Conservation (phyloP, 225 moss, liverwort and hornwort genomes). For the Antitrichia curtipendula region DNA sequence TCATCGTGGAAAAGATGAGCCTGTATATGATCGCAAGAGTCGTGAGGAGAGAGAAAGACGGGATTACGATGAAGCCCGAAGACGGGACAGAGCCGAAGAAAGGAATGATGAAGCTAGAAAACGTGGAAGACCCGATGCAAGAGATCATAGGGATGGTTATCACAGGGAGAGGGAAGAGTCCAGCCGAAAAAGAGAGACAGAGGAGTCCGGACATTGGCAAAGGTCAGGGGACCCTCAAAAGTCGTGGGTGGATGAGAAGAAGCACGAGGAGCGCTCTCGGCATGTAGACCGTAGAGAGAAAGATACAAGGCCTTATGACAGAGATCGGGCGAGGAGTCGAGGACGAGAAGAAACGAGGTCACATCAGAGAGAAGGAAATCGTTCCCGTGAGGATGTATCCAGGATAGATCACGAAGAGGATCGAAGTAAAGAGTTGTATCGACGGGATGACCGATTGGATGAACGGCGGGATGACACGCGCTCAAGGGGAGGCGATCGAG, state of each 20-base stretch:
- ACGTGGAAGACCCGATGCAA: constrained; percentile 24
- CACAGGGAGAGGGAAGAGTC: constrained; percentile 36
- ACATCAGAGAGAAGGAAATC: constrained; percentile 43
- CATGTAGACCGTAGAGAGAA: constrained; percentile 50
- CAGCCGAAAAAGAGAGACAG: constrained; percentile 25
- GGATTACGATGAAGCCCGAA: constrained; percentile 56
- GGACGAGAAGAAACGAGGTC: constrained; percentile 51
- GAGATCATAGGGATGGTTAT: constrained; percentile 18
- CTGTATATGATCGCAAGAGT: constrained; percentile 34
- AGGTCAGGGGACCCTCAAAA: constrained; percentile 21
- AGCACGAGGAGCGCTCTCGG: constrained; percentile 49
- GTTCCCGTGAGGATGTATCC: constrained; percentile 36
- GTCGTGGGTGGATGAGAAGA: constrained; percentile 41
- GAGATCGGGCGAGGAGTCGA: constrained; percentile 63
- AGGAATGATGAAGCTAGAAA: constrained; percentile 30
- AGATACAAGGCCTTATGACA: constrained; percentile 39
- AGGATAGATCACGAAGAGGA: constrained; percentile 68
- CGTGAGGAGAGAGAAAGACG: constrained; percentile 54
- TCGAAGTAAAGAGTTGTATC: constrained; percentile 19
- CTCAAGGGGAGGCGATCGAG: constrained; percentile 39
- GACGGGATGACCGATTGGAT: constrained; percentile 30
- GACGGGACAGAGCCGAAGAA: constrained; percentile 47
- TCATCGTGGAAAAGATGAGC: constrained; percentile 40
- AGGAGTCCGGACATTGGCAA: constrained; percentile 34
- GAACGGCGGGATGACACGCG: constrained; percentile 34